Percentiles rank a stretch among this genome's conserved stretches.
Conservation (phyloP, 208 protist genomes). For the Trypanosoma mega region DNA sequence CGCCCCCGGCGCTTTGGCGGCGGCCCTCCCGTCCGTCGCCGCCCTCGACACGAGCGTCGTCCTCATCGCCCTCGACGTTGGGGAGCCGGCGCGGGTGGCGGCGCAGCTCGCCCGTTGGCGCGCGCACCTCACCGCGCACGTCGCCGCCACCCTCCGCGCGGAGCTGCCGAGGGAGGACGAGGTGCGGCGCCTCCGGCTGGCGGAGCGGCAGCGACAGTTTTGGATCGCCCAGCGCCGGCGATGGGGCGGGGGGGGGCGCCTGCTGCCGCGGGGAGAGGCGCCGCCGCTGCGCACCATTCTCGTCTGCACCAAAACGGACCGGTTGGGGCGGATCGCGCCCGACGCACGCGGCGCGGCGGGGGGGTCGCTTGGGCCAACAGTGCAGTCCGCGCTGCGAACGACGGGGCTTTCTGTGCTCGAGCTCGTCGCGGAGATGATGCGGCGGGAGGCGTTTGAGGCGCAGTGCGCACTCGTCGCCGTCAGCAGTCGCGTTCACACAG, state of each 20-base stretch:
- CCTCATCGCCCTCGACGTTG: conserved; percentile 73
- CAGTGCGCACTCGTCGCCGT: conserved; percentile 54
- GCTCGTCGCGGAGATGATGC: conserved; percentile 69
- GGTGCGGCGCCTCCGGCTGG: conserved; percentile 63
- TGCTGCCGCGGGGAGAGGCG: neutral
- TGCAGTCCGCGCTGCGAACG: conserved; percentile 36
- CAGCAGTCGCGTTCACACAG: conserved; percentile 63
- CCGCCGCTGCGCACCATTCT: conserved; percentile 58
- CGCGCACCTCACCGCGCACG: conserved; percentile 47
- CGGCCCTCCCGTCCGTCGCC: conserved; percentile 67
- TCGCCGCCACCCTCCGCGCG: conserved; percentile 43
- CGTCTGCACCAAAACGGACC: conserved; percentile 74
- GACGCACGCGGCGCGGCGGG: conserved; percentile 17
- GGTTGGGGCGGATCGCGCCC: conserved; percentile 45
- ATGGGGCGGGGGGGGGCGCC: conserved; percentile 4
- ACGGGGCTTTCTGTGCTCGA: conserved; percentile 46
- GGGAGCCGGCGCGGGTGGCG: conserved; percentile 40
- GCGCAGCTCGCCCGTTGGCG: conserved; percentile 63
- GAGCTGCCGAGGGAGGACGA: conserved; percentile 71
- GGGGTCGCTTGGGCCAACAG: too few species aligned
- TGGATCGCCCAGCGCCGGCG: conserved; percentile 55
- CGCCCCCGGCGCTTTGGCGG: conserved; percentile 59
- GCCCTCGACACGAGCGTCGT: conserved; percentile 64
- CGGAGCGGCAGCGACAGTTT: conserved; percentile 56
- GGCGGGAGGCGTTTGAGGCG: conserved; percentile 64